Percentiles rank a stretch among this genome's conserved stretches.
Evolutionary conservation across 495 filamentous ascomycete species (phyloP).

Genomic region (Neurospora sp.): DNA sequence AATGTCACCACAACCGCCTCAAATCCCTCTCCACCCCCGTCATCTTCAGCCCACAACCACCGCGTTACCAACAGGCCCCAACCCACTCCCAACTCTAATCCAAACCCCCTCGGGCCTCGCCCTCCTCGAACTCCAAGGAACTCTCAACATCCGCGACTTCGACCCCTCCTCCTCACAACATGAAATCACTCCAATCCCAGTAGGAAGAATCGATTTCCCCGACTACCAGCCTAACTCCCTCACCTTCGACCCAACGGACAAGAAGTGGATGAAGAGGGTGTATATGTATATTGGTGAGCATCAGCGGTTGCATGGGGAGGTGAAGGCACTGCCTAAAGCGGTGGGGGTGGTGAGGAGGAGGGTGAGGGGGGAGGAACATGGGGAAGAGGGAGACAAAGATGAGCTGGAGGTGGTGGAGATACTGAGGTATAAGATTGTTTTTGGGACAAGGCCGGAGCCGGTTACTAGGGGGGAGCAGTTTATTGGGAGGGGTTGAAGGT

Average conservation of each 20-base stretch:
- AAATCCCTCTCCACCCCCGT: conserved; percentile 8
- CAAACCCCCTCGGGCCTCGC: conserved; percentile 71
- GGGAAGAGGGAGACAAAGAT: conserved; percentile 12
- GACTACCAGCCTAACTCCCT: conserved; percentile 46
- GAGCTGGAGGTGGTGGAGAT: conserved; percentile 66
- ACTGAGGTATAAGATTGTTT: conserved; percentile 80
- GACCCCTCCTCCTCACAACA: conserved; percentile 6
- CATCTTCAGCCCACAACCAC: background rate
- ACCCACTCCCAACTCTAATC: conserved; percentile 73
- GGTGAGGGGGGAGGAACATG: background rate
- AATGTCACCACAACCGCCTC: conserved; percentile 5
- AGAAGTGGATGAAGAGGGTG: conserved; percentile 77
- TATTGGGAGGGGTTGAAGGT: background rate
- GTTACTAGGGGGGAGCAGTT: conserved; percentile 31
- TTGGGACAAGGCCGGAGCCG: conserved; percentile 79
- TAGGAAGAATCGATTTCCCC: conserved; percentile 74
- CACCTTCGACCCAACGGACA: conserved; percentile 27
- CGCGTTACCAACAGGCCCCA: conserved; percentile 2
- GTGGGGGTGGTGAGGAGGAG: conserved; percentile 57
- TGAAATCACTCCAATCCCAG: conserved; percentile 33
- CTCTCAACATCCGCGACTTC: conserved; percentile 53
- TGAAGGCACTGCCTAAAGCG: conserved; percentile 70
- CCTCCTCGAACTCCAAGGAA: conserved; percentile 84
- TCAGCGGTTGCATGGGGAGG: conserved; percentile 81
- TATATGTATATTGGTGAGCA: conserved; percentile 83